Conservation (phyloP, 2,329 filamentous ascomycete species). For the Botrytis fragariae region DNA sequence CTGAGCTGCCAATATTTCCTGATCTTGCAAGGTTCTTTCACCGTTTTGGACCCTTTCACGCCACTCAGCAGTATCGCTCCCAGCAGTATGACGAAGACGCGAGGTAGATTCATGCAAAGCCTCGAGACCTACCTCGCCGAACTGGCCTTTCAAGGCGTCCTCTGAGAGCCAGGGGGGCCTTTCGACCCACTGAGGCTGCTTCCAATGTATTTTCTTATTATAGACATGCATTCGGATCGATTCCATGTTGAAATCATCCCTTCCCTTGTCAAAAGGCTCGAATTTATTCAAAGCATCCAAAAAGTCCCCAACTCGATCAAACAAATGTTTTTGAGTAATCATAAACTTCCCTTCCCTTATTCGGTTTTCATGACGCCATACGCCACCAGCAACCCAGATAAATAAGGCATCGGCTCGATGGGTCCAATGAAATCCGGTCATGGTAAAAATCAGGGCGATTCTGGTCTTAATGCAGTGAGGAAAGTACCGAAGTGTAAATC, state of each 20-base stretch:
- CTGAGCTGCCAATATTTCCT: too few relatives aligned
- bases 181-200: background rate
- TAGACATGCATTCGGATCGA: too few relatives aligned
- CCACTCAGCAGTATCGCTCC: rapidly evolving
- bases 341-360: too few relatives aligned
- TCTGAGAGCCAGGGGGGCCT: background rate
- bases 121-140: background rate
- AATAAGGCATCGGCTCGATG: rapidly evolving
- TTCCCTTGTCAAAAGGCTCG: background rate
- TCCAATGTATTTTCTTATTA: too few relatives aligned
- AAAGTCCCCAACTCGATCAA: background rate
- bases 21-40: rapidly evolving
- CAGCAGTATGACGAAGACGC: background rate
- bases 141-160: background rate
- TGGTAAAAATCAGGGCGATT: too few relatives aligned
- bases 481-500: background rate
- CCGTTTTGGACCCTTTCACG: rapidly evolving
- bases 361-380: background rate
- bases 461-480: background rate
- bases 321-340: too few relatives aligned
- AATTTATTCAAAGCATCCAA: rapidly evolving
- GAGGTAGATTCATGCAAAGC: background rate
- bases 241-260: too few relatives aligned
- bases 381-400: background rate
- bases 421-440: rapidly evolving